Percentiles rank a stretch among this genome's conserved stretches.
These are phyloP conservation scores for Dacryopinax primogenitus DNA, from an alignment of 768 basidiomycete genomes.

Conservation along the genomic window DNA sequence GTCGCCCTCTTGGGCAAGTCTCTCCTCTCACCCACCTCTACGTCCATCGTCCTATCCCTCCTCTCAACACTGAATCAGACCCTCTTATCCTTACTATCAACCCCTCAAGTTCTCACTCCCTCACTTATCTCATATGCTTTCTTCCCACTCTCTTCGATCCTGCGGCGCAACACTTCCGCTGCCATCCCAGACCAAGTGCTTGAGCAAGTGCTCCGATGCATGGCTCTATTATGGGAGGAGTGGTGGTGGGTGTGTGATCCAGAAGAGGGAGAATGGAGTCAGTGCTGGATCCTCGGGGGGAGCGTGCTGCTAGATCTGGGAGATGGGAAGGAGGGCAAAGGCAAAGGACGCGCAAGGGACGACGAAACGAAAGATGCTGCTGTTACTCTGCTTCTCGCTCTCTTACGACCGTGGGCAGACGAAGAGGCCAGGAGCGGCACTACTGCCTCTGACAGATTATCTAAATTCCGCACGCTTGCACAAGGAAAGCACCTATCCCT, in stretches of 20 bases:
- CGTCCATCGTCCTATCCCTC: constrained; percentile 36
- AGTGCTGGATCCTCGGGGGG: constrained; percentile 65
- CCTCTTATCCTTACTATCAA: constrained; percentile 35
- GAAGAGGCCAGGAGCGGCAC: constrained; percentile 14
- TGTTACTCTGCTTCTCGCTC: constrained; percentile 45
- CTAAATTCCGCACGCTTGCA: constrained; percentile 32
- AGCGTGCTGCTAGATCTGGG: constrained; percentile 53
- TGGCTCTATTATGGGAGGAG: constrained; percentile 47
- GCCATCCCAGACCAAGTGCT: constrained; percentile 68
- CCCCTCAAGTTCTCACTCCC: constrained; percentile 34
- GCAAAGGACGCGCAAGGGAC: constrained; percentile 40
- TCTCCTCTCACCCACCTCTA: constrained; percentile 43
- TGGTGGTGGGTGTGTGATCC: constrained; percentile 80
- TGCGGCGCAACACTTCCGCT: constrained; percentile 57
- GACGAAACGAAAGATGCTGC: constrained; percentile 78
- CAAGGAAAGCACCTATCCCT: constrained; percentile 53
- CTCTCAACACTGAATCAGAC: constrained; percentile 42
- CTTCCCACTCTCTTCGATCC: constrained; percentile 73
- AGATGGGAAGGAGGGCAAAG: constrained; percentile 30
- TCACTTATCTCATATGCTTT: constrained; percentile 71
- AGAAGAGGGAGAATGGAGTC: constrained; percentile 51
- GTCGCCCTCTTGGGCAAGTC: constrained; percentile 68
- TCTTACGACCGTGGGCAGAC: constrained; percentile 43
- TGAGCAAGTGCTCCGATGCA: constrained; percentile 52
- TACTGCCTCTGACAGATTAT: constrained; percentile 23